phyloP scores from a whole-genome alignment of 2,329 filamentous ascomycete genomes.

The Periglandula ipomoeae region DNA sequence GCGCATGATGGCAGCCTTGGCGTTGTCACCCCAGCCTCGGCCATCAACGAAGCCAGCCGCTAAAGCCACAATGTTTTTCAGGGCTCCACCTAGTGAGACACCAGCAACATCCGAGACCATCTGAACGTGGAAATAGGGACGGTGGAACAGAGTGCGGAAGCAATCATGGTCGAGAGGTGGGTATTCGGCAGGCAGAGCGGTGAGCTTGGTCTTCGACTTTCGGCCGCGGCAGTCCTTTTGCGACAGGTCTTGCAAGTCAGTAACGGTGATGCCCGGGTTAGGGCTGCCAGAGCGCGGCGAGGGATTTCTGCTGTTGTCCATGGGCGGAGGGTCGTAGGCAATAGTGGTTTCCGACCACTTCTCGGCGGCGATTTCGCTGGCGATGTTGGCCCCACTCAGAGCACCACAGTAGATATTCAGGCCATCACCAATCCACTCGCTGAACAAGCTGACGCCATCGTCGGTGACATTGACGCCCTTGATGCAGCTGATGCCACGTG shows the following conservation, averaged over 20 bases:
- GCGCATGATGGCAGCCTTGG: slow-evolving; percentile 97
- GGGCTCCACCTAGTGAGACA: slow-evolving; percentile 83
- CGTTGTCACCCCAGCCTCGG: slow-evolving; percentile 95
- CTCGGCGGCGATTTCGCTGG: slow-evolving; percentile 85
- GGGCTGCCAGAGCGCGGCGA: slow-evolving; percentile 39
- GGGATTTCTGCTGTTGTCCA: slow-evolving; percentile 67
- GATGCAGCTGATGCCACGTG: slow-evolving; percentile 92
- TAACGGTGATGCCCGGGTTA: slow-evolving; percentile 40
- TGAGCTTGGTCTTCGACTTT: slow-evolving; percentile 59
- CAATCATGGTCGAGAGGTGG: slow-evolving; percentile 78
- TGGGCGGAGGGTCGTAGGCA: slow-evolving; percentile 83
- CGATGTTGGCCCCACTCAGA: slow-evolving; percentile 92
- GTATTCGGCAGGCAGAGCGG: slow-evolving; percentile 70
- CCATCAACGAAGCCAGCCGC: slow-evolving; percentile 94
- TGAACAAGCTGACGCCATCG: slow-evolving; percentile 80
- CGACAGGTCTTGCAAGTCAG: slow-evolving; percentile 46
- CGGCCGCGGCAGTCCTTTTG: slow-evolving; percentile 63
- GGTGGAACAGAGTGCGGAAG: slow-evolving; percentile 81
- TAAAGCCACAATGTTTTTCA: slow-evolving; percentile 95
- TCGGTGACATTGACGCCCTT: slow-evolving; percentile 94
- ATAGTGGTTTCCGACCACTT: slow-evolving; percentile 97
- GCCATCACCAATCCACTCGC: slow-evolving; percentile 84
- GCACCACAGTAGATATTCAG: slow-evolving; percentile 96
- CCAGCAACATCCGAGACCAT: slow-evolving; percentile 94
- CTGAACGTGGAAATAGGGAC: slow-evolving; percentile 94